Evolutionary conservation across 225 moss, liverwort and hornwort genomes (phyloP), one percentile per base, ranked within the genome.

Genomic region (Marchantia paleacea): DNA sequence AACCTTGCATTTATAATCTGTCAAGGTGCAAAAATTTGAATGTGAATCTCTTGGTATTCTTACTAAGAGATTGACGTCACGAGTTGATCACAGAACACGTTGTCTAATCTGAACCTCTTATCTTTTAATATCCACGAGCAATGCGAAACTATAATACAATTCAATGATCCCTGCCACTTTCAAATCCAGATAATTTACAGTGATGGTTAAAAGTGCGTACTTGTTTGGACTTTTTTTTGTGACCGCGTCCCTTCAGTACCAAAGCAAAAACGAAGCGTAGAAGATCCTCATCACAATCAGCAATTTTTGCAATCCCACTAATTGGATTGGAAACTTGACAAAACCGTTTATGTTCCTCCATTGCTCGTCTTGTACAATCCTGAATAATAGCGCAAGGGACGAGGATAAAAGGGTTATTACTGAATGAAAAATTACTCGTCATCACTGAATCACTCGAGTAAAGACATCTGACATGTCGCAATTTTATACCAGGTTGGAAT

Each of bases 271-370:
- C 89, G 24, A 93, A 87, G 31, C 84, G 92, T 55, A 95, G 82
- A 30, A 93, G 89, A 77, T 95, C 95, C 78, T 92, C 92, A 49
- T 95, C 93, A 52, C 95, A 95, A 79, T 92, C 91, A 9, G 91
- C 80, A 79, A 81, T 73, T 77, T 81, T 88, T 24, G 93, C 92
- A 82, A 88, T 84, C 77, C 87, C 83, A 49, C 75, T 83, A 25
- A 93, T 53, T 29, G 89, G 78, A 47, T 81, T 83, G 68, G 81
- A 89, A 78, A 84, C 77, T 51, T 81, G 86, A 80, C 93, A 95
- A 84, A 92, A 86, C 73, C 51, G 78, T 29, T 79, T 86, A 73
- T 95, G 93, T 62, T 74, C 77, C 47, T 82, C 68, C 80, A 90
- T 83, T 52, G 86, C 92, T 78, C 81, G 82, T 54, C 80, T 78